These are phyloP conservation scores for Calonectria hongkongensis DNA, from an alignment of 2,329 filamentous ascomycete species.

Conservation along the genomic window DNA sequence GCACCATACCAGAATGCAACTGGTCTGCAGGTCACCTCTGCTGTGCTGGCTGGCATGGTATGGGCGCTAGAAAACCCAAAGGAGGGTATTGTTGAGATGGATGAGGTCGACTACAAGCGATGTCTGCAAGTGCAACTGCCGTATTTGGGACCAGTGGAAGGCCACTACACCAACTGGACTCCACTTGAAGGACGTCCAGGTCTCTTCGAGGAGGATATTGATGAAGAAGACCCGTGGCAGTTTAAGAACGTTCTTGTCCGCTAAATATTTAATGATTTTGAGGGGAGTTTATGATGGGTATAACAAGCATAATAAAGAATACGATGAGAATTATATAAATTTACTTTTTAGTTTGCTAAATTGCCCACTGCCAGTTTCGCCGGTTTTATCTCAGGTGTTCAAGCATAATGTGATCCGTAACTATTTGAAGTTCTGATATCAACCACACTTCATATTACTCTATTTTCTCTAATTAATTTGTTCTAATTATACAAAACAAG, in stretches of 20 bases:
- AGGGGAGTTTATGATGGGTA: background rate
- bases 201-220: conserved; percentile 6
- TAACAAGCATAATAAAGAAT: background rate
- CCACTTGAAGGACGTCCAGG: conserved; percentile 12
- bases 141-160: conserved; percentile 15
- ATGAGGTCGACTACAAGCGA: conserved; percentile 10
- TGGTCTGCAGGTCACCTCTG: conserved; percentile 14
- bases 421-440: too few species aligned
- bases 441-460: too few species aligned
- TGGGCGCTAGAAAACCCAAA: conserved; percentile 18
- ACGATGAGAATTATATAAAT: too few species aligned
- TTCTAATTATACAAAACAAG: too few species aligned
- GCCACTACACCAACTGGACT: conserved; percentile 19
- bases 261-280: background rate
- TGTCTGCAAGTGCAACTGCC: conserved; percentile 15
- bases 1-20: conserved; percentile 21
- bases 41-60: conserved; percentile 7
- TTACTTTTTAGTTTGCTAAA: too few species aligned
- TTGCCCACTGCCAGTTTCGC: too few species aligned
- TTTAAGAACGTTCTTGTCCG: conserved; percentile 22
- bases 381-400: too few species aligned
- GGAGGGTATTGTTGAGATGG: conserved; percentile 5
- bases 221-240: conserved; percentile 19
- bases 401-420: too few species aligned
- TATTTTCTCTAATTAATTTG: too few species aligned